Percentiles rank a stretch among this genome's conserved stretches.
phyloP scores from a whole-genome alignment of 495 filamentous ascomycete species.

The Alectoria sarmentosa region DNA sequence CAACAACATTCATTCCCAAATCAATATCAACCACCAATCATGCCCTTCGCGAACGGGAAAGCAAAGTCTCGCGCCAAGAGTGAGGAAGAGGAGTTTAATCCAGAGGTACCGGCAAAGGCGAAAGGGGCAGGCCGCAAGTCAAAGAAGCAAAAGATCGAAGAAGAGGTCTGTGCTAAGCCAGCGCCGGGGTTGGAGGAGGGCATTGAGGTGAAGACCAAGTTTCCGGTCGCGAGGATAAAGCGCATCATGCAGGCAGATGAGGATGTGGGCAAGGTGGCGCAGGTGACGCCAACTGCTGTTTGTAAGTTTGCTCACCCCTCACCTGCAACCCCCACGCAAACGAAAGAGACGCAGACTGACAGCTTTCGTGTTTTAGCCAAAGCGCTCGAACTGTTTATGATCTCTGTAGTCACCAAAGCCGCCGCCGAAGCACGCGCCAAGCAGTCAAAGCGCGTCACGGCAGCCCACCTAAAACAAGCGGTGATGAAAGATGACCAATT shows the following conservation, averaged over 20 bases:
- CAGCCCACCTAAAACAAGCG: slow-evolving; percentile 83
- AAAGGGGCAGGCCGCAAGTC: slow-evolving; percentile 31
- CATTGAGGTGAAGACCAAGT: slow-evolving; percentile 85
- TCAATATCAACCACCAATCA: slow-evolving; percentile 17
- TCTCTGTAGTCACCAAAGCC: slow-evolving; percentile 79
- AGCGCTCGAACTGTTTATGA: slow-evolving; percentile 96
- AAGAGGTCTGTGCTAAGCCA: slow-evolving; percentile 22
- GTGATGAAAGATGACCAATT: slow-evolving; percentile 79
- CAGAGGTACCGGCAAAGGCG: slow-evolving; percentile 21
- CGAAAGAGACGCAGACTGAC: slow-evolving; percentile 1
- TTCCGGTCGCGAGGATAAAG: slow-evolving; percentile 96
- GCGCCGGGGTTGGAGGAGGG: slow-evolving; percentile 33
- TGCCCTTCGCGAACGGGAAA: slow-evolving; percentile 30
- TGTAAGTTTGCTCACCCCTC: slow-evolving; percentile 46
- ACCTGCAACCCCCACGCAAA: background rate
- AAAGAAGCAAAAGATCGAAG: slow-evolving; percentile 28
- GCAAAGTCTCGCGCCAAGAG: slow-evolving; percentile 19
- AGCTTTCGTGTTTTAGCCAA: slow-evolving; percentile 46
- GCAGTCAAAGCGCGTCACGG: slow-evolving; percentile 81
- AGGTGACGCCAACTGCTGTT: slow-evolving; percentile 90
- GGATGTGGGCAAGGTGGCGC: slow-evolving; percentile 96
- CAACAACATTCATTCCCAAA: slow-evolving; percentile 13
- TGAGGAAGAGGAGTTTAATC: slow-evolving; percentile 36
- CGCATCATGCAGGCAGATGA: slow-evolving; percentile 99
- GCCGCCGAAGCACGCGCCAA: slow-evolving; percentile 74